phyloP scores from a whole-genome alignment of 345 rosid genomes.

The Chamaenerion angustifolium region DNA sequence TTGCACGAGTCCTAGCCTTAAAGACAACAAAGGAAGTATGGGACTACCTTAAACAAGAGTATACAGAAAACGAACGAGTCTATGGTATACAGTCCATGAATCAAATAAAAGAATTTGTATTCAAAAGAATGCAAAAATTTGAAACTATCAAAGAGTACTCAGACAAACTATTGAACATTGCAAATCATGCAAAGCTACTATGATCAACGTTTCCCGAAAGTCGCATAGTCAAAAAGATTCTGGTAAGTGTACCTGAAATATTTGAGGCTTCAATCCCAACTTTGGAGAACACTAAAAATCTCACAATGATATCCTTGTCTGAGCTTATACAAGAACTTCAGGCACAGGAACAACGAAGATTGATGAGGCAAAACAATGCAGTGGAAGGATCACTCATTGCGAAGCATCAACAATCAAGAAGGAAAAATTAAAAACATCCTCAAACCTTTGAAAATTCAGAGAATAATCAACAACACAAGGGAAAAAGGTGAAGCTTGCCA shows the following conservation, averaged over 20 bases:
- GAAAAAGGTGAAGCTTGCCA: background rate
- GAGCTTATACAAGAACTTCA: background rate
- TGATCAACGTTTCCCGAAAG: background rate
- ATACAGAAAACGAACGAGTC: background rate
- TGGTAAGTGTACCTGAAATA: constrained; percentile 2
- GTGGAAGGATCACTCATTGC: background rate
- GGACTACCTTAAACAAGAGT: constrained; percentile 9
- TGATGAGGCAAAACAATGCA: too few relatives aligned
- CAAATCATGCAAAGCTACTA: constrained; percentile 1
- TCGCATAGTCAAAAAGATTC: constrained; percentile 5
- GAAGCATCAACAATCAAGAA: background rate
- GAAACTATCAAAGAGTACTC: constrained; percentile 5
- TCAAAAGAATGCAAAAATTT: constrained; percentile 2
- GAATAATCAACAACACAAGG: background rate
- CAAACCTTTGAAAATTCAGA: background rate
- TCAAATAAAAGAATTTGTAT: constrained; percentile 2
- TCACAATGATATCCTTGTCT: constrained; percentile 1
- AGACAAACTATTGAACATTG: constrained; percentile 1
- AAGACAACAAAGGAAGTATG: constrained; percentile 7
- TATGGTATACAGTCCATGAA: constrained; percentile 6
- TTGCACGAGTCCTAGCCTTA: constrained; percentile 1
- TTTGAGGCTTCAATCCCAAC: background rate
- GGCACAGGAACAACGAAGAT: too few relatives aligned
- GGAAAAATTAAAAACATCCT: background rate
- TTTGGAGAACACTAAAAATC: constrained; percentile 7